Conservation (phyloP, 768 basidiomycete genomes). For the Lactifluus hygrophoroides region DNA sequence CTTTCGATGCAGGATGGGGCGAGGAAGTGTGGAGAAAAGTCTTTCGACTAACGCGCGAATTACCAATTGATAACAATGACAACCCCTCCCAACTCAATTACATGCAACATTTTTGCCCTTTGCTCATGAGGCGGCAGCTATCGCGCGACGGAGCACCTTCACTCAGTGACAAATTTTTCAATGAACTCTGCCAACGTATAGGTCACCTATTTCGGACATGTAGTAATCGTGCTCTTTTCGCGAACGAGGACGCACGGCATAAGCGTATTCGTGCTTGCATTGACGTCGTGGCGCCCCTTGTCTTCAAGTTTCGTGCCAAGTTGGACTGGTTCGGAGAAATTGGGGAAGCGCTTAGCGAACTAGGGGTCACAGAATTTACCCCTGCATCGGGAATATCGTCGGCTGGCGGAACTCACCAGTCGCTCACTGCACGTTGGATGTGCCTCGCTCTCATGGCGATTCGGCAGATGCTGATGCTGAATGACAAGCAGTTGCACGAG, state of each 20-base stretch:
- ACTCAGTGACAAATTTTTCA: not conserved
- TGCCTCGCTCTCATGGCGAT: not conserved
- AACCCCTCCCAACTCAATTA: too few relatives aligned
- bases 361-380: not conserved
- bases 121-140: too few relatives aligned
- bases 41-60: too few relatives aligned
- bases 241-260: not conserved
- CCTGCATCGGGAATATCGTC: too few relatives aligned
- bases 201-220: not conserved
- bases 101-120: too few relatives aligned
- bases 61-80: too few relatives aligned
- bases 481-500: not conserved
- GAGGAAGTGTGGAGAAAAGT: not conserved
- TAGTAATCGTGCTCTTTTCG: not conserved
- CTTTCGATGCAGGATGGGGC: not conserved
- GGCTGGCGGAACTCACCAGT: not conserved
- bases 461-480: not conserved
- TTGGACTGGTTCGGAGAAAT: constrained; percentile 1
- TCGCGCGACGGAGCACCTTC: not conserved
- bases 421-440: not conserved
- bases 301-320: not conserved
- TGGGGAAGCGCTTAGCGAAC: not conserved
- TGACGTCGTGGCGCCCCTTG: not conserved
- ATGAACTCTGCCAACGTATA: not conserved
- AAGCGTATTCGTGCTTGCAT: not conserved